These are phyloP conservation scores for Clausena lansium DNA, from an alignment of 345 rosid species.

Conservation along the genomic window DNA sequence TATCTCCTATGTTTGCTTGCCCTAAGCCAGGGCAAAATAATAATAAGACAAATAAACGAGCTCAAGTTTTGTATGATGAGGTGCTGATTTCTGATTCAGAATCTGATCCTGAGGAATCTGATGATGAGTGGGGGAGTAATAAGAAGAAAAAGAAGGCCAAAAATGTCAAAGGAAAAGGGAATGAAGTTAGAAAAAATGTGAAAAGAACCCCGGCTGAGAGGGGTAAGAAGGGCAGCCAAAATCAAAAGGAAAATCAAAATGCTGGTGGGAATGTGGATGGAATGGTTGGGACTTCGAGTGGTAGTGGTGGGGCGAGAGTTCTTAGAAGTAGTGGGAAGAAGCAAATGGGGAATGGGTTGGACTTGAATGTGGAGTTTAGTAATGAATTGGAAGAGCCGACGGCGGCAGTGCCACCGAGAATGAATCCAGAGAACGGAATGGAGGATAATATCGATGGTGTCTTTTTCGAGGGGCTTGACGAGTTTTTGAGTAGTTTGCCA, in stretches of 20 bases:
- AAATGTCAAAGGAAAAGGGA: conserved; percentile 44
- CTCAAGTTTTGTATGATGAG: conserved; percentile 43
- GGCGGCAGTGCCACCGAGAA: conserved; percentile 32
- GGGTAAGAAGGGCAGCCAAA: conserved; percentile 31
- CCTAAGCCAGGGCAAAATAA: conserved; percentile 27
- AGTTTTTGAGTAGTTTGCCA: conserved; percentile 89
- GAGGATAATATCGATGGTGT: conserved; percentile 84
- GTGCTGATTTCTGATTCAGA: conserved; percentile 54
- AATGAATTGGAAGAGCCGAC: conserved; percentile 78
- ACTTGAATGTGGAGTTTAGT: conserved; percentile 95
- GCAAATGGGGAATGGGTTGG: conserved; percentile 59
- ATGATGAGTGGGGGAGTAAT: conserved; percentile 52
- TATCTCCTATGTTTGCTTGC: conserved; percentile 60
- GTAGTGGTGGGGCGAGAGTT: conserved; percentile 28
- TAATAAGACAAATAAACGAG: conserved; percentile 12
- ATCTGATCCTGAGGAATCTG: conserved; percentile 48
- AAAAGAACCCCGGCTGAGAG: conserved; percentile 40
- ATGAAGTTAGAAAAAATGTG: conserved; percentile 29
- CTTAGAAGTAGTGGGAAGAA: conserved; percentile 43
- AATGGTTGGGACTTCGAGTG: conserved; percentile 14
- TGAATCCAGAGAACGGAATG: conserved; percentile 47
- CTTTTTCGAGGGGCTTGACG: conserved; percentile 96
- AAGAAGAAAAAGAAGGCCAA: conserved; percentile 42
- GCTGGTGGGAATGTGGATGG: not conserved
- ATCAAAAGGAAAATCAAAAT: conserved; percentile 11